These are phyloP conservation scores for Leucoagaricus sp. DNA, from an alignment of 1,284 basidiomycete genomes.

Conservation along the genomic window DNA sequence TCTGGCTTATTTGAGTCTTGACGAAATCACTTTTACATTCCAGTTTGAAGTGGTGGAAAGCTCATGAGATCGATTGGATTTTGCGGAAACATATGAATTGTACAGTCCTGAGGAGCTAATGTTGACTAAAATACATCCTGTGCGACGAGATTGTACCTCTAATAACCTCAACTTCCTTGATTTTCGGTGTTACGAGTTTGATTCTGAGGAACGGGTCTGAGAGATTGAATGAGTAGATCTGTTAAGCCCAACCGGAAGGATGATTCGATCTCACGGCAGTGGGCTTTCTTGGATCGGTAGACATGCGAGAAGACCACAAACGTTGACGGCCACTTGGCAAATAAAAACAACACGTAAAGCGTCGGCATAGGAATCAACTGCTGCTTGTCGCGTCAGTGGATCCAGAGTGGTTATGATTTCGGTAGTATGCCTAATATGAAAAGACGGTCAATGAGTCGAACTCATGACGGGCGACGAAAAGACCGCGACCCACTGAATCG, in stretches of 20 bases:
- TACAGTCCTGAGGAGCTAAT: constrained; percentile 13
- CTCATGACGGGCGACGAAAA: constrained; percentile 12
- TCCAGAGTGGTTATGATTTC: constrained; percentile 76
- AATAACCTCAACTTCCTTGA: constrained; percentile 29
- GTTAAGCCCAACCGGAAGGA: not conserved
- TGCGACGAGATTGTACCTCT: constrained; percentile 20
- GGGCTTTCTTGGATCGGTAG: constrained; percentile 76
- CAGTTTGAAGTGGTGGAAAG: too few species aligned
- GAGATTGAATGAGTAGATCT: not conserved
- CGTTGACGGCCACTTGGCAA: constrained; percentile 64
- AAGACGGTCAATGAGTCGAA: constrained; percentile 9
- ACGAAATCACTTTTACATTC: too few species aligned
- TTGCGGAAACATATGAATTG: not conserved
- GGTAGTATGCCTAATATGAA: constrained; percentile 68
- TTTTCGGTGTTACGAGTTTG: constrained; percentile 56
- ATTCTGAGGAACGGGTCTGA: constrained; percentile 64
- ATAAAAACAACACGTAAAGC: constrained; percentile 88
- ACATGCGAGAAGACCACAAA: constrained; percentile 62
- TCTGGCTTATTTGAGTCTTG: not conserved
- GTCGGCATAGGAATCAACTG: constrained; percentile 81
- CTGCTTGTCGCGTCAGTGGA: constrained; percentile 61
- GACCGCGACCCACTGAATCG: constrained; percentile 60
- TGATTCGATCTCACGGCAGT: constrained; percentile 54
- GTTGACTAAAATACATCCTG: constrained; percentile 21
- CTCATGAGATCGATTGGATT: too few species aligned